phyloP scores from a whole-genome alignment of 306 rosid genomes.

The Betula pendula region DNA sequence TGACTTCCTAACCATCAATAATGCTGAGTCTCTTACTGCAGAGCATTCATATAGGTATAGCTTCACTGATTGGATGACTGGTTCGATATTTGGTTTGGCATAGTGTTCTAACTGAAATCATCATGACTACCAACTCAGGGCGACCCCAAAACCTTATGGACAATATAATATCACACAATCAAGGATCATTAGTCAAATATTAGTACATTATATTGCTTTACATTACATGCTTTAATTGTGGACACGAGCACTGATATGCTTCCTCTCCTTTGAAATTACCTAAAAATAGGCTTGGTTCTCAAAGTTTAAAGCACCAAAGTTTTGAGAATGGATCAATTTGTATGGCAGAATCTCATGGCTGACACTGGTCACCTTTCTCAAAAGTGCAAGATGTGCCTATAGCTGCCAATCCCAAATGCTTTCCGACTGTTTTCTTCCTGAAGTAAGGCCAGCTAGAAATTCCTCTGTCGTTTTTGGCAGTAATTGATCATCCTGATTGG shows the following conservation, averaged over 20 bases:
- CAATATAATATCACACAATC: neutral
- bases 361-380: conserved; percentile 27
- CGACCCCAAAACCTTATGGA: neutral
- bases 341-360: conserved; percentile 38
- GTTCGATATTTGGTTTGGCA: neutral
- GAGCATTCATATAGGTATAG: neutral
- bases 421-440: neutral
- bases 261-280: conserved; percentile 26
- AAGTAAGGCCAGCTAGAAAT: neutral
- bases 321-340: conserved; percentile 30
- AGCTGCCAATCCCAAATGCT: conserved; percentile 27
- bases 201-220: neutral
- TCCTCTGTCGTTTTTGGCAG: conserved; percentile 19
- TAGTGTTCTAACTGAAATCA: neutral
- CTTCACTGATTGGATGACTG: neutral
- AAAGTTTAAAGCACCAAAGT: conserved; percentile 23
- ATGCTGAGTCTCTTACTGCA: neutral
- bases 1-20: neutral
- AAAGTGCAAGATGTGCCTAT: conserved; percentile 28
- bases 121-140: neutral
- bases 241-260: conserved; percentile 5
- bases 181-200: conserved; percentile 1
- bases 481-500: conserved; percentile 19
- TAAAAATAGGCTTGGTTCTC: conserved; percentile 17
- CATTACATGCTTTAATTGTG: neutral